Percentiles rank a stretch among this genome's conserved stretches.
phyloP scores from a whole-genome alignment of 2,329 filamentous ascomycete species.

The Proliferodiscus dingleyae region DNA sequence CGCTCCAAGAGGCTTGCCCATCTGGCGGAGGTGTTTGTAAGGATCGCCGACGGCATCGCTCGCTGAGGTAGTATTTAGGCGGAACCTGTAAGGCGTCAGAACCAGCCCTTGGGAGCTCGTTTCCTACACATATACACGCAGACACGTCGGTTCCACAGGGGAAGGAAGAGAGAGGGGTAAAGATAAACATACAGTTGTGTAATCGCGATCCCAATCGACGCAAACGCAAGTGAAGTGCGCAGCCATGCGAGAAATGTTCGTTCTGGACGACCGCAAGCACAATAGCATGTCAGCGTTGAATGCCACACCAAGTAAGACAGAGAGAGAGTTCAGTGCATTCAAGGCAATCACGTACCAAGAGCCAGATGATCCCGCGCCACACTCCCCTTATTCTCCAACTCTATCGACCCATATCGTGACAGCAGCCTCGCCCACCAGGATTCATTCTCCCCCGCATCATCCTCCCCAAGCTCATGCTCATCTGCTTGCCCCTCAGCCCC shows the following conservation, averaged over 20 bases:
- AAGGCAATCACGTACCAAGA: slow-evolving; percentile 52
- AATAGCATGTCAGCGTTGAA: too few relatives aligned
- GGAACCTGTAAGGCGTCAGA: slow-evolving; percentile 44
- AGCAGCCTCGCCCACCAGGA: slow-evolving; percentile 50
- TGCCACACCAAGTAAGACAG: too few relatives aligned
- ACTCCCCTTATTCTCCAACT: slow-evolving; percentile 81
- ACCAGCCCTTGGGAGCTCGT: not conserved
- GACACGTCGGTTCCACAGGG: not conserved
- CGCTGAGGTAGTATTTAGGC: slow-evolving; percentile 61
- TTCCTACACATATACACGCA: not conserved
- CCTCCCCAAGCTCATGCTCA: slow-evolving; percentile 7
- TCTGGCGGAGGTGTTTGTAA: slow-evolving; percentile 46
- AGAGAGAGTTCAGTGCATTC: too few relatives aligned
- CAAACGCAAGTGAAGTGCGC: slow-evolving; percentile 74
- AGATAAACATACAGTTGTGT: slow-evolving; percentile 60
- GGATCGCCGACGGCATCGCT: slow-evolving; percentile 25
- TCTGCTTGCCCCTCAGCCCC: too few relatives aligned
- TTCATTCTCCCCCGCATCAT: slow-evolving; percentile 27
- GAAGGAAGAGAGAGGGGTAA: too few relatives aligned
- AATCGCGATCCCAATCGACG: slow-evolving; percentile 76
- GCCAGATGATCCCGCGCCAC: slow-evolving; percentile 79
- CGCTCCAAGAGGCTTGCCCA: slow-evolving; percentile 71
- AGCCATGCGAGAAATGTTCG: slow-evolving; percentile 84
- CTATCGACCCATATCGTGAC: slow-evolving; percentile 49
- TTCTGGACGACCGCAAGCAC: slow-evolving; percentile 46